Evolutionary conservation across 169 alveolate genomes (phyloP), one percentile per base, ranked within the genome.

Genomic region (Babesia bigemina): DNA sequence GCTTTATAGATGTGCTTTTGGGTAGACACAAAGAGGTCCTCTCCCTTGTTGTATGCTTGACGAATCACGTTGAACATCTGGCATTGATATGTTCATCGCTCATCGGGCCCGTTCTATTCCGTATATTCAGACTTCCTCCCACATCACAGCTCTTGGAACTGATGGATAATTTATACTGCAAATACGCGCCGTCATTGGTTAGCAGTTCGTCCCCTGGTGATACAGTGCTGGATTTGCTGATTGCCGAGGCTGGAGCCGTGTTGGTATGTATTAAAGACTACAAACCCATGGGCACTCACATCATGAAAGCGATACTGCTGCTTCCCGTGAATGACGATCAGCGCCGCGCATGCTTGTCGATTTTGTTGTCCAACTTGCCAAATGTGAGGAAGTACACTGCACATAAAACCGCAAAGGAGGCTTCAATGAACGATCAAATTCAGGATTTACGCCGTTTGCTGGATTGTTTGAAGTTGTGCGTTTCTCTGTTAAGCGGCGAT

Each of bases 231-330:
- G 4, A 11, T 0, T 19, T 55, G 12, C 53, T 67, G 9, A 65
- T 53, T 9, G 10, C 47, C 16, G 57, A 52, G 13, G 2, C 66
- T 12, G 22, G 57, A 3, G 45, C 53, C 16, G 76, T 67, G 10
- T 50, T 67, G 76, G 65, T 2, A 0, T 49, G 66, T n/a, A 52
- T 67, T n/a, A 67, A 22, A 50, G 33, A 53, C 36, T 55, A 67
- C 58, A 67, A 49, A 53, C 76, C 76, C 22, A 3, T 52, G 36
- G 76, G 48, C 1, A 28, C 39, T 0, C 63, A 67, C 26, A 55
- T 67, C 39, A 33, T 69, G 16, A 50, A 69, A 24, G 77, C 63
- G n/a, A 79, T 79, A 14, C 24, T 71, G 70, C 36, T 4, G n/a
- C 75, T 79, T 36, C 73, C 77, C 16, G 59, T 79, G n/a, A 55